These are phyloP conservation scores for Blastobotrys terrestris DNA, from an alignment of 805 yeast genomes.

Conservation along the genomic window DNA sequence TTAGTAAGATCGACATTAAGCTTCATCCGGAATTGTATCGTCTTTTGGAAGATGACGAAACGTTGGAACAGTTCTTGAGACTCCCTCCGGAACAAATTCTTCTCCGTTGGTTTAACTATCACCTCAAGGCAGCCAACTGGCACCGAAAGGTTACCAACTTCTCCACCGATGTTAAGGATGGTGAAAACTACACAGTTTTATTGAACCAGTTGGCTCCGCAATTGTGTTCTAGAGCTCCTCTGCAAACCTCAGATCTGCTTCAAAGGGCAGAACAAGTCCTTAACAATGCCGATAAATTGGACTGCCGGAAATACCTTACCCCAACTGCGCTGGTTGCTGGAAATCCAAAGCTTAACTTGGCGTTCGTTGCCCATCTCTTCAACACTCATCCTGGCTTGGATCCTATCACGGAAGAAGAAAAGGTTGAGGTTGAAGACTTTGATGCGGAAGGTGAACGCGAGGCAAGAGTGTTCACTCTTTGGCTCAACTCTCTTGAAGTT, in stretches of 20 bases:
- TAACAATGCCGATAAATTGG: conserved; percentile 81
- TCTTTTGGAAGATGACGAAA: conserved; percentile 90
- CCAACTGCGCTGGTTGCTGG: conserved; percentile 92
- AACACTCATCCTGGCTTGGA: conserved; percentile 96
- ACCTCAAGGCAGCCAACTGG: conserved; percentile 88
- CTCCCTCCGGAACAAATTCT: conserved; percentile 96
- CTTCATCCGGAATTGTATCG: conserved; percentile 95
- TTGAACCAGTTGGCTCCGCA: conserved; percentile 84
- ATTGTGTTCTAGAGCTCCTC: conserved; percentile 73
- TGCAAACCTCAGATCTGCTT: conserved; percentile 67
- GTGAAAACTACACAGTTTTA: conserved; percentile 88
- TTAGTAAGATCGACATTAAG: conserved; percentile 92
- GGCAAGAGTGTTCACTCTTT: conserved; percentile 94
- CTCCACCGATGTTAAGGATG: conserved; percentile 83
- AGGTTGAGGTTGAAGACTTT: conserved; percentile 92
- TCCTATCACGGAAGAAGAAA: conserved; percentile 85
- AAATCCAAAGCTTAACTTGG: conserved; percentile 92
- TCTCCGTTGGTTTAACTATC: conserved; percentile 96
- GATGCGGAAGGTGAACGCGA: conserved; percentile 99
- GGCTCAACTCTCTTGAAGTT: conserved; percentile 95
- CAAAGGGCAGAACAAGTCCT: conserved; percentile 85
- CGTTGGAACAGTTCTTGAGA: conserved; percentile 91
- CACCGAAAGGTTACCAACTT: conserved; percentile 80
- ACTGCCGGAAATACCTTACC: conserved; percentile 89
- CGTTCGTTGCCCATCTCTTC: conserved; percentile 95